These are phyloP conservation scores for Fusarium sp. DNA, from an alignment of 2,329 filamentous ascomycete genomes.

Conservation along the genomic window DNA sequence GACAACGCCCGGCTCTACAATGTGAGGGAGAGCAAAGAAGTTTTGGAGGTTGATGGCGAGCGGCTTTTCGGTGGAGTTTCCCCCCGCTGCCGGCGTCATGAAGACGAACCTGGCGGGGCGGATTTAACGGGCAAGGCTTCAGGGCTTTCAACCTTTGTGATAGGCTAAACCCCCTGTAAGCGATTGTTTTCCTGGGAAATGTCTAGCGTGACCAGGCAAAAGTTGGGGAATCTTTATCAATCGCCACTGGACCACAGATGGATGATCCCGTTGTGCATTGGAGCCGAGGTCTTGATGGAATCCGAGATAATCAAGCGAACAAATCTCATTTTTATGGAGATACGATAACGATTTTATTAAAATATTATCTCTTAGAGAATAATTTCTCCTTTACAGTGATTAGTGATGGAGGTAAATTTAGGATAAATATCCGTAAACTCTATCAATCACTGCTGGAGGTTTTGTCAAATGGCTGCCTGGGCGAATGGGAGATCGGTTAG, in stretches of 20 bases:
- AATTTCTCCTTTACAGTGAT: too few relatives aligned
- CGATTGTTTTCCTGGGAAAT: constrained; percentile 28
- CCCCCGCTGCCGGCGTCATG: constrained; percentile 46
- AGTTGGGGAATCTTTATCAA: constrained; percentile 41
- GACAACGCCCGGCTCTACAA: constrained; percentile 41
- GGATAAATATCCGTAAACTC: not conserved
- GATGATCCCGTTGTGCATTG: not conserved
- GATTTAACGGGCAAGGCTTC: constrained; percentile 29
- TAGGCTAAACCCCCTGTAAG: constrained; percentile 35
- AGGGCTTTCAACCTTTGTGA: constrained; percentile 32
- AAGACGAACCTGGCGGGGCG: constrained; percentile 18
- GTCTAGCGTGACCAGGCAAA: constrained; percentile 39
- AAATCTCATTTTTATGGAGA: not conserved
- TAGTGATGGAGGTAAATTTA: not conserved
- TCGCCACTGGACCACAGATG: constrained; percentile 32
- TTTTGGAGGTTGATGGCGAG: constrained; percentile 41
- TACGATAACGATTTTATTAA: not conserved
- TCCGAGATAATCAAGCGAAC: not conserved
- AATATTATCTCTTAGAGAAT: too few relatives aligned
- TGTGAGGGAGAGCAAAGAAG: constrained; percentile 42
- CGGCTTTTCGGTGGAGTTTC: constrained; percentile 46
- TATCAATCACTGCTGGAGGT: not conserved
- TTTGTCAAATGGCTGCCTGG: not conserved
- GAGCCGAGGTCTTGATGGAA: not conserved
- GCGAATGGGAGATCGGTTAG: constrained; percentile 36